Evolutionary conservation across 2,329 filamentous ascomycete species (phyloP), one percentile per base, ranked within the genome.

Genomic region (Diaporthe capsici): DNA sequence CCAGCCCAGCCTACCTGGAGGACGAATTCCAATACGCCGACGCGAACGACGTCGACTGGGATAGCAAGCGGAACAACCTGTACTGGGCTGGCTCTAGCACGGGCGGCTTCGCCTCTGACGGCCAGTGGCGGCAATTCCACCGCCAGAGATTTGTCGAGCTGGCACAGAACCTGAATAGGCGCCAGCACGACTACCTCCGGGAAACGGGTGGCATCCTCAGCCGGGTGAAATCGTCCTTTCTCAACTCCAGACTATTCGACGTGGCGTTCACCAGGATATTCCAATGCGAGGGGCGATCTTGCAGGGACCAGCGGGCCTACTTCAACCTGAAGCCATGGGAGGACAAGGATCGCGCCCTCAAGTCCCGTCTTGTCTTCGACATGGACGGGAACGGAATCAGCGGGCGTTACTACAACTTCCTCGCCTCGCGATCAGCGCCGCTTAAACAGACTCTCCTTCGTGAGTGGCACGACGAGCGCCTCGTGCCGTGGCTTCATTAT

Each of bases 391-490:
- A 91, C 79, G 86, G 88, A 3, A 87, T 89, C 75, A 89, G 87
- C 42, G 89, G 88, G 0, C 86, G 89, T 0, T 92, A 85, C 78
- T 88, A 89, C 78, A 85, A 85, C 37, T 80, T 91, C 0, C 80
- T 92, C 2, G 85, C 86, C 0, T 90, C 87, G 1, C 83, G 81
- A 2, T 87, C 85, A 1, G 78, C 84, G 0, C 86, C 87, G 0
- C 79, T 92, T 17, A 92, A 91, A 78, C 85, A 88, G 76, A 89
- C 88, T 0, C 77, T 91, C 0, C 80, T 90, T 6, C 83, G 85
- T 2, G 90, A 92, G 80, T 92, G 90, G 90, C 90, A 91, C 74
- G 88, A 91, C 75, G 89, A 91, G 34, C 81, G 89, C 0, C 83
- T 92, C 3, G 73, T 87, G 13, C 88, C 90, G 0, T 91, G 90